A percentile compares a stretch with the other conserved stretches of the same genome.
Evolutionary conservation across 441 rosid species (phyloP).

Genomic region (Euphorbia celastroides): DNA sequence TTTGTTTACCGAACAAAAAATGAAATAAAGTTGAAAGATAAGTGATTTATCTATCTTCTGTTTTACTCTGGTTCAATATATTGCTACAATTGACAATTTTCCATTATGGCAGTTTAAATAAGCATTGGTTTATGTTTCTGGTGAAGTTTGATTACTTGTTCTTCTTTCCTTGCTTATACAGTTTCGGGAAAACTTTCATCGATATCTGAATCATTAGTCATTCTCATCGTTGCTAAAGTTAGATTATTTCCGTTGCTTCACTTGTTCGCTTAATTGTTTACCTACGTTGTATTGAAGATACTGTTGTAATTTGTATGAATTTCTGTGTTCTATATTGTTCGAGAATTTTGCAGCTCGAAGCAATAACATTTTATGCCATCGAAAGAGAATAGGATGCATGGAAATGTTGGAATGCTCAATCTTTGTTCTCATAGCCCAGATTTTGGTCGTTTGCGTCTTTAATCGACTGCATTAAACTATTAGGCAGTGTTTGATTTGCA

Average conservation of each 20-base stretch:
- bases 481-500: no score
- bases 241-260: not conserved
- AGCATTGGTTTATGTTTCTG: not conserved
- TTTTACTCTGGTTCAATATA: not conserved
- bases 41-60: not conserved
- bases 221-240: not conserved
- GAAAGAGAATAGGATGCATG: not conserved
- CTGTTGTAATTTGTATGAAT: not conserved
- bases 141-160: no score
- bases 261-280: not conserved
- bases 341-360: not conserved
- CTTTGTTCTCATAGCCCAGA: not conserved
- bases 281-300: not conserved
- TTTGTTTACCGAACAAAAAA: constrained; percentile 80
- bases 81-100: not conserved
- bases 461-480: not conserved
- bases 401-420: not conserved
- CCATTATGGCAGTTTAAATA: no score
- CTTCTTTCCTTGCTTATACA: no score
- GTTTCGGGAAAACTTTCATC: not conserved
- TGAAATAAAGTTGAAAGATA: constrained; percentile 48
- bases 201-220: not conserved
- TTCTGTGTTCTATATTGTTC: not conserved
- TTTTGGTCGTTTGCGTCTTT: not conserved
- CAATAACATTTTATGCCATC: not conserved